phyloP scores from a whole-genome alignment of 148 eudicot species.

The Bassia scoparia region DNA sequence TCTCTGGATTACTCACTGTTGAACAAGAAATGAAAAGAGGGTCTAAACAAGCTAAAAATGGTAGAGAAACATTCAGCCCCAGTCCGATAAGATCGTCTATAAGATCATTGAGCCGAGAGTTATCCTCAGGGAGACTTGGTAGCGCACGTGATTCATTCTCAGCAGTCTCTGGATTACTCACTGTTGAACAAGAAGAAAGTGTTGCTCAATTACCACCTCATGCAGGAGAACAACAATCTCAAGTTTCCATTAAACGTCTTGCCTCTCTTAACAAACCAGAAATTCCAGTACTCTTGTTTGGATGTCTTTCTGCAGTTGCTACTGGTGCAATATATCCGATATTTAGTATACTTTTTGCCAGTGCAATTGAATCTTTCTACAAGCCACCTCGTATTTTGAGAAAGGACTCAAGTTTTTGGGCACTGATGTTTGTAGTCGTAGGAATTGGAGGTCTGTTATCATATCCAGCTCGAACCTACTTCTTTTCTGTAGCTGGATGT shows the following conservation, averaged over 20 bases:
- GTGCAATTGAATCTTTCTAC: slow-evolving; percentile 30
- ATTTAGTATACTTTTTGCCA: slow-evolving; percentile 30
- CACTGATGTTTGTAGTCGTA: slow-evolving; percentile 29
- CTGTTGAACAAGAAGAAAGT: slow-evolving; percentile 24
- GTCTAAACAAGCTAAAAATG: too few relatives aligned
- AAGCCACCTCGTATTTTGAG: slow-evolving; percentile 29
- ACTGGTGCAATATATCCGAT: slow-evolving; percentile 31
- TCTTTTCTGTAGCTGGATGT: slow-evolving; percentile 35
- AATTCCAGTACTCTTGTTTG: slow-evolving; percentile 30
- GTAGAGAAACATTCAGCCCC: too few relatives aligned
- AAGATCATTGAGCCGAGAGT: slow-evolving; percentile 49
- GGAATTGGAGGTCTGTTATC: slow-evolving; percentile 28
- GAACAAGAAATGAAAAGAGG: too few relatives aligned
- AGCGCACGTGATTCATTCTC: slow-evolving; percentile 35
- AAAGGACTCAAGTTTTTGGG: slow-evolving; percentile 33
- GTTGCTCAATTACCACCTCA: slow-evolving; percentile 2
- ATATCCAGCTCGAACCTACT: slow-evolving; percentile 27
- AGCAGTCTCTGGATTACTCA: slow-evolving; percentile 34
- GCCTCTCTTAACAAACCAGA: slow-evolving; percentile 39
- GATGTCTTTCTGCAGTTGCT: slow-evolving; percentile 25
- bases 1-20: slow-evolving; percentile 36
- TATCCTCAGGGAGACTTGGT: slow-evolving; percentile 40
- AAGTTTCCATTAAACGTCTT: slow-evolving; percentile 32
- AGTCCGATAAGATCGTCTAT: too few relatives aligned
- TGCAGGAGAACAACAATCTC: slow-evolving; percentile 34